Evolutionary conservation across 2,329 filamentous ascomycete species (phyloP), one percentile per base, ranked within the genome.

Genomic region (Colletotrichum paranaense): DNA sequence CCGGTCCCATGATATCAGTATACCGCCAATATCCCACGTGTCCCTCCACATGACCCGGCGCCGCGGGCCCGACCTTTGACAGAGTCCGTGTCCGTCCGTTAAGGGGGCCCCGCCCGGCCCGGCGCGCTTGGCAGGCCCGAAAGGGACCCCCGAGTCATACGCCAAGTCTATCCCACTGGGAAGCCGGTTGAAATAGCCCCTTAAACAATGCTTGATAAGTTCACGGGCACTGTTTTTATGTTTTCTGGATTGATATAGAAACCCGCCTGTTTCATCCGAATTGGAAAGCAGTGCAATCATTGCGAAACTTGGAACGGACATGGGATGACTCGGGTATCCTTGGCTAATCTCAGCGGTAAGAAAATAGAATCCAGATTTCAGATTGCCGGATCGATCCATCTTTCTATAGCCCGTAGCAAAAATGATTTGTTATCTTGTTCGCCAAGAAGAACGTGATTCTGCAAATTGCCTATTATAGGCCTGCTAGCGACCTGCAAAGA

Each of bases 251-350:
- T 12, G 3, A 16, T 30, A 55, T 22, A 52, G 38, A 42, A 52
- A 55, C 28, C 32, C 14, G 26, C 53, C 60, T 56, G 56, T 65
- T 65, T 65, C 60, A 64, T 66, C 60, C 67, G 56, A 58, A 62
- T 52, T 57, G 22, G 32, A 26, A 11, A 12, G 16, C 26, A 7
- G 35, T 32, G n/a, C 28, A 52, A 42, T 73, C 16, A 38, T 38
- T 70, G 28, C 57, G 62, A 70, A 70, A 73, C 67, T 9, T 7
- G 49, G 64, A 68, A 57, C 35, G 30, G 8, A 70, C 22, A 56
- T 58, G 49, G 67, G 67, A 65, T 62, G 55, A 70, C 55, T 60
- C n/a, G 67, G 26, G 14, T 4, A n/a, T 12, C 22, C 57, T 35
- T 49, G 63, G 28, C 26, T 30, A 26, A 26, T 7, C 24, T 60